Conservation (phyloP, 108 stramenopile genomes). For the Fistulifera pelliculosa region DNA sequence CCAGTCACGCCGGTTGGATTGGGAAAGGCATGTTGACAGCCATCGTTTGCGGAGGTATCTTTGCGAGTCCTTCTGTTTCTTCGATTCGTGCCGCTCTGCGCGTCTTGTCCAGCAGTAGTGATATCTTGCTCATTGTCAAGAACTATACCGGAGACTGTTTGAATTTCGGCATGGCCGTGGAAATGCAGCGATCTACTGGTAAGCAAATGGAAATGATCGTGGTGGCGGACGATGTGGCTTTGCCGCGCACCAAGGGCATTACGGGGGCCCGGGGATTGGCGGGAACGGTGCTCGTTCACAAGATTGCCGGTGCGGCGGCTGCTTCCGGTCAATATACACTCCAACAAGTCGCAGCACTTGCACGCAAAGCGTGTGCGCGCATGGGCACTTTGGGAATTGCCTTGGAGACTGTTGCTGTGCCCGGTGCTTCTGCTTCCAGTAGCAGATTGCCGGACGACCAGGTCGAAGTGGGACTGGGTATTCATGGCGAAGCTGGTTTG, state of each 20-base stretch:
- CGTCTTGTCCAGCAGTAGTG: conserved; percentile 33
- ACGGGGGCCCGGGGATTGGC: conserved; percentile 95
- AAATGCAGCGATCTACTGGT: conserved; percentile 54
- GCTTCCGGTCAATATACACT: conserved; percentile 54
- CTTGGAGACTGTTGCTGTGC: conserved; percentile 83
- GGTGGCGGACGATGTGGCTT: conserved; percentile 94
- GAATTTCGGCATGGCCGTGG: conserved; percentile 97
- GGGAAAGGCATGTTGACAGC: conserved; percentile 91
- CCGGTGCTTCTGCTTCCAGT: conserved; percentile 68
- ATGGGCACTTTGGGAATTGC: conserved; percentile 90
- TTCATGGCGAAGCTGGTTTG: conserved; percentile 96
- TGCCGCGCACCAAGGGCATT: conserved; percentile 83
- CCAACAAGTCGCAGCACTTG: conserved; percentile 57
- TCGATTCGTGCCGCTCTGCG: conserved; percentile 89
- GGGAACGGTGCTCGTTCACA: conserved; percentile 94
- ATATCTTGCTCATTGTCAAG: conserved; percentile 92
- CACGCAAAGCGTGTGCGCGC: conserved; percentile 35
- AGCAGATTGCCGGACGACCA: conserved; percentile 54
- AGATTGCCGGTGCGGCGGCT: conserved; percentile 90
- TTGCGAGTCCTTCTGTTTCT: conserved; percentile 86
- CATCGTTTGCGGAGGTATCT: conserved; percentile 94
- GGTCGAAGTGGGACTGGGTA: conserved; percentile 94
- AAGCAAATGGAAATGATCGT: conserved; percentile 68
- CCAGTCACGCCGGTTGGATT: conserved; percentile 92
- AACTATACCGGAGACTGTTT: conserved; percentile 98